Evolutionary conservation across 129 eudicot genomes (phyloP).

Genomic region (Ambrosia trifida): DNA sequence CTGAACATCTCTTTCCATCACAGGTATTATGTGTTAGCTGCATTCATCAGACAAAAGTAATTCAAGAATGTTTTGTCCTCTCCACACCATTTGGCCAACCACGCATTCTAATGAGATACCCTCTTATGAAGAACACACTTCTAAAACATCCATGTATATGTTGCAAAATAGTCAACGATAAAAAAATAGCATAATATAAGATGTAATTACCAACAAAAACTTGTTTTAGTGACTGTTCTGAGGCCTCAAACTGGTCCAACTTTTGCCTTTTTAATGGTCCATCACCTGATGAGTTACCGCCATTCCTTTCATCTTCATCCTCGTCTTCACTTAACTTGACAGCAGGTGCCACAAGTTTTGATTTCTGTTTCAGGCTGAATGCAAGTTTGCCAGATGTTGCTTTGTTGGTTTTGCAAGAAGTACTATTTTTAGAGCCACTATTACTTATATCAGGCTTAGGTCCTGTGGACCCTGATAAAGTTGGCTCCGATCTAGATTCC

Average conservation of each 20-base stretch:
- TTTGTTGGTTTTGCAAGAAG: slow-evolving; percentile 36
- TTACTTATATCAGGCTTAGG: slow-evolving; percentile 52
- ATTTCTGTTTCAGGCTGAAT: slow-evolving; percentile 91
- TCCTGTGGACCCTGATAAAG: slow-evolving; percentile 37
- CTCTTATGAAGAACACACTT: background rate
- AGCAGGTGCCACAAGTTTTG: slow-evolving; percentile 84
- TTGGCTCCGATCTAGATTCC: slow-evolving; percentile 39
- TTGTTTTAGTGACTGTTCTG: slow-evolving; percentile 43
- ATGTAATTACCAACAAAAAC: slow-evolving; percentile 81
- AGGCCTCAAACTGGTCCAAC: slow-evolving; percentile 52
- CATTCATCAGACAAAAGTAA: slow-evolving; percentile 68
- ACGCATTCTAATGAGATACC: slow-evolving; percentile 14
- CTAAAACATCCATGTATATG: slow-evolving; percentile 4
- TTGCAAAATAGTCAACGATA: slow-evolving; percentile 13
- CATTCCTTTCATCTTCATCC: slow-evolving; percentile 64
- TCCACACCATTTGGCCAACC: slow-evolving; percentile 21
- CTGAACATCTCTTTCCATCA: slow-evolving; percentile 67
- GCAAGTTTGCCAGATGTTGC: slow-evolving; percentile 83
- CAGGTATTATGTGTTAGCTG: slow-evolving; percentile 65
- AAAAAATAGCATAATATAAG: slow-evolving; percentile 27
- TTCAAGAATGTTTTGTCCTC: slow-evolving; percentile 60
- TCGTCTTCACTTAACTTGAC: slow-evolving; percentile 89
- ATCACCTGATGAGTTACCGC: slow-evolving; percentile 48
- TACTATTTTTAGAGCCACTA: slow-evolving; percentile 35
- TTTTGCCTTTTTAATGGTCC: slow-evolving; percentile 68